Base-by-base conservation (phyloP, 2,329 filamentous ascomycete species). In the Botrytis cinerea region DNA sequence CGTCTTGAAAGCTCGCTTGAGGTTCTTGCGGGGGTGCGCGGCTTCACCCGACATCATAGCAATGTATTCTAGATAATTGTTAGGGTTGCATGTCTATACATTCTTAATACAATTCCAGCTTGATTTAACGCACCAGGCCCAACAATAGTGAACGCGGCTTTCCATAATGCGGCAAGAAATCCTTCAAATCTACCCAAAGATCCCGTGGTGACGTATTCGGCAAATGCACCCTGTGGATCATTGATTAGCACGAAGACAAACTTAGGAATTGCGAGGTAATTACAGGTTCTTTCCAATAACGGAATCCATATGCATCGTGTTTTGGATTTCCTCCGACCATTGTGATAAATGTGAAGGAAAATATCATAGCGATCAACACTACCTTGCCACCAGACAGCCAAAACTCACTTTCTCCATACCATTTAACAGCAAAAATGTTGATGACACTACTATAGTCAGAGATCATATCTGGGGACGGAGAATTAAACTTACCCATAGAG, bases 371-470 rank as follows among this genome's bases (percentile, higher is more conserved):
- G 80, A 93, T 90, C 70, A 93, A 74, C 6, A 78, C 48, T 9
- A 79, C 67, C 66, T 79, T 79, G 4, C 78, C 78, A 38, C 74
- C 74, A 35, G 87, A 87, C 4, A 90, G 83, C 87, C 87, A 90
- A 78, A 95, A 95, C 79, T 95, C 92, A 18, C 90, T 88, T 80
- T 93, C 90, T 75, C 91, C 91, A 78, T 90, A 92, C 82, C 84
- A 89, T 75, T 88, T 86, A 51, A 92, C 90, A 45, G 89, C 89
- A 75, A 92, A 86, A 60, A 92, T 78, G 78, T 93, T 93, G 77
- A 92, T 84, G 61, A 83, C 78, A 78, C 85, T 86, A 64, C 73
- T 54, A 71, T 75, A 71, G 70, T 73, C 78, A 71, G 35, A 35
- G 32, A 68, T 7, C 22, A 20, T 18, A 43, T 3, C 4, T 48